A percentile compares a stretch with the other conserved stretches of the same genome.
phyloP scores from a whole-genome alignment of 1,139 yeast genomes.

The Debaryomyces sp. region DNA sequence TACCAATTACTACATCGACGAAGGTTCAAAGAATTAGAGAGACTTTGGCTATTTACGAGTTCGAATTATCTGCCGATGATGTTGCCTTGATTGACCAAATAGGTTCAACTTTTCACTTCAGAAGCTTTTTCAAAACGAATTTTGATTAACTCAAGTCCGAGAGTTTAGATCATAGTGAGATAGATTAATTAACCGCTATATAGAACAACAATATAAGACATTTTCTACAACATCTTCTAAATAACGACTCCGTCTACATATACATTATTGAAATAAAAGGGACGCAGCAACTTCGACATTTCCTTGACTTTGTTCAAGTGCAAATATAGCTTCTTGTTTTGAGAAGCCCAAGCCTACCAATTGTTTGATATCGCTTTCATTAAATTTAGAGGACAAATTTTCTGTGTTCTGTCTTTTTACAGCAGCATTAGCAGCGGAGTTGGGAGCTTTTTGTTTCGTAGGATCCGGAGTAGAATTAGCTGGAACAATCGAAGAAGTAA shows the following conservation, averaged over 20 bases:
- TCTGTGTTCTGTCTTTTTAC: constrained; percentile 26
- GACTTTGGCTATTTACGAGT: constrained; percentile 56
- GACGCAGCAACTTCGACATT: constrained; percentile 88
- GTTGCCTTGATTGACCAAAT: constrained; percentile 26
- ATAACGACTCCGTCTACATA: constrained; percentile 9
- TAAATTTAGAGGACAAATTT: constrained; percentile 11
- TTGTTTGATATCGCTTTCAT: constrained; percentile 53
- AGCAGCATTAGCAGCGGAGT: constrained; percentile 32
- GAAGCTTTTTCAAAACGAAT: constrained; percentile 23
- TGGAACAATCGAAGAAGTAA: constrained; percentile 20
- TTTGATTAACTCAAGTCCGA: constrained; percentile 4
- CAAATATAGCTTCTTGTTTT: constrained; percentile 61
- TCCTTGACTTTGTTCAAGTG: constrained; percentile 69
- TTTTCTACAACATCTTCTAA: neutral
- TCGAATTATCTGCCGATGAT: constrained; percentile 35
- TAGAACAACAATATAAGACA: neutral
- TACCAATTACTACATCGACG: constrained; percentile 70
- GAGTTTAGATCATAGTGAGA: no score
- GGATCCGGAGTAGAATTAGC: constrained; percentile 18
- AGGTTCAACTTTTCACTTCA: constrained; percentile 27
- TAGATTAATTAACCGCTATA: neutral
- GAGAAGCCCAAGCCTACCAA: constrained; percentile 74
- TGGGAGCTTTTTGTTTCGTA: constrained; percentile 17
- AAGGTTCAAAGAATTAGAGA: constrained; percentile 55
- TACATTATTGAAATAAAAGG: constrained; percentile 50